Evolutionary conservation across 1,284 basidiomycete genomes (phyloP), one percentile per base, ranked within the genome.

Genomic region (Boletus mariae): DNA sequence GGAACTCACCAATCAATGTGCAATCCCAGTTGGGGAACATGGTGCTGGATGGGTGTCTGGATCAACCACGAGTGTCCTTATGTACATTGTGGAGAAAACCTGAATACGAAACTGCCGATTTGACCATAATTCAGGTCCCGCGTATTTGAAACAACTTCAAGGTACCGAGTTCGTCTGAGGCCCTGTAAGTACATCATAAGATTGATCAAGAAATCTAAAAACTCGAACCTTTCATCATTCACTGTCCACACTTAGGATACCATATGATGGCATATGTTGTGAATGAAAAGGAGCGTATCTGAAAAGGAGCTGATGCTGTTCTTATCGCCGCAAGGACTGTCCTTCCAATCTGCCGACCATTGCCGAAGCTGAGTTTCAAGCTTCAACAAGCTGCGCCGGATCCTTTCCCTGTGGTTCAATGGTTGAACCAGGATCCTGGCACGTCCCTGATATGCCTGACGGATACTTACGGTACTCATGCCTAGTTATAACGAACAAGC

Each of bases 11-110:
- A 10, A 63, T 47, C 10, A 59, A 11, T 20, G 42, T 34, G 40
- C 34, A 13, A 37, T 44, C 6, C 61, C 61, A 66, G 47, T 20
- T 2, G 20, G 60, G 54, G 9, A 64, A 54, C 62, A 66, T 63
- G 28, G 15, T 32, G 26, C 15, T 42, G 12, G 23, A 42, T 20
- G 2, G 29, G 34, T n/a, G 45, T 15, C 5, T 37, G 37, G 5
- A 15, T 26, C 23, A 42, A n/a, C 20, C 5, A 23, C 15, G 34
- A 2, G 15, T 35, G 34, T 5, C 6, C 7, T 35, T 34, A 34
- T 20, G 20, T 42, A 26, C 41, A 42, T 26, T 25, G 20, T 15
- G 12, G 12, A 23, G 23, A 42, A 11, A 7, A 8, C 9, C 28
- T 11, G 10, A 29, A 29, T 29, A 17, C n/a, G n/a, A 44, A 44